Conservation (phyloP, 2,329 filamentous ascomycete species). For the Epichloe scottii region DNA sequence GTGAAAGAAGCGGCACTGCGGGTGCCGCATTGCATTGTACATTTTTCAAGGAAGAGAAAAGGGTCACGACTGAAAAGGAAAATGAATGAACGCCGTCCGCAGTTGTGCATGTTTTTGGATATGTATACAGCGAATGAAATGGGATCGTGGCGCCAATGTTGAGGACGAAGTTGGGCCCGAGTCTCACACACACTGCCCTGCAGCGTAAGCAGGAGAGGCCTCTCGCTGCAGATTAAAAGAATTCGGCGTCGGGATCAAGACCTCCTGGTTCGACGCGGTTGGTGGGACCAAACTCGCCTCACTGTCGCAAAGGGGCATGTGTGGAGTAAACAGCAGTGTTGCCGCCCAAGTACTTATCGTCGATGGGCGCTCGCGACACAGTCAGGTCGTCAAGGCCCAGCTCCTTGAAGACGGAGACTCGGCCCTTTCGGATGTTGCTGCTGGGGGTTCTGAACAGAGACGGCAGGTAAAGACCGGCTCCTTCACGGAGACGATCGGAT, state of each 20-base stretch:
- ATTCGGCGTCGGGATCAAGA: not conserved
- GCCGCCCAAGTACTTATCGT: not conserved
- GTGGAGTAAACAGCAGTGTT: not conserved
- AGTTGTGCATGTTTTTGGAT: not conserved
- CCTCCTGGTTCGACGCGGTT: not conserved
- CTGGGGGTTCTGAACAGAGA: slow-evolving; percentile 26
- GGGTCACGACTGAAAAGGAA: not conserved
- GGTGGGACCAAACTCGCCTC: not conserved
- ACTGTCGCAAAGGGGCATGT: not conserved
- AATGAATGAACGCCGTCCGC: not conserved
- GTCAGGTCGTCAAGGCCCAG: slow-evolving; percentile 27
- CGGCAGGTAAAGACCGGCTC: slow-evolving; percentile 25
- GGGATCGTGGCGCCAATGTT: not conserved
- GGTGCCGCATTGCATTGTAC: not conserved
- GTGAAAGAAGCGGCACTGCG: not conserved
- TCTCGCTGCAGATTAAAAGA: not conserved
- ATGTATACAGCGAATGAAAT: not conserved
- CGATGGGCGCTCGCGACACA: not conserved
- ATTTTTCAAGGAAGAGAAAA: not conserved
- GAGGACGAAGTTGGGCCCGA: not conserved
- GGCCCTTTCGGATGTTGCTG: slow-evolving; percentile 34
- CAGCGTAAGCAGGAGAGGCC: not conserved
- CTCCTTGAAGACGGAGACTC: slow-evolving; percentile 41
- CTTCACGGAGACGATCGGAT: slow-evolving; percentile 38
- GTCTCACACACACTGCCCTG: not conserved